Base-by-base conservation (phyloP, 2,329 filamentous ascomycete genomes). In the Colletotrichum acutatum region DNA sequence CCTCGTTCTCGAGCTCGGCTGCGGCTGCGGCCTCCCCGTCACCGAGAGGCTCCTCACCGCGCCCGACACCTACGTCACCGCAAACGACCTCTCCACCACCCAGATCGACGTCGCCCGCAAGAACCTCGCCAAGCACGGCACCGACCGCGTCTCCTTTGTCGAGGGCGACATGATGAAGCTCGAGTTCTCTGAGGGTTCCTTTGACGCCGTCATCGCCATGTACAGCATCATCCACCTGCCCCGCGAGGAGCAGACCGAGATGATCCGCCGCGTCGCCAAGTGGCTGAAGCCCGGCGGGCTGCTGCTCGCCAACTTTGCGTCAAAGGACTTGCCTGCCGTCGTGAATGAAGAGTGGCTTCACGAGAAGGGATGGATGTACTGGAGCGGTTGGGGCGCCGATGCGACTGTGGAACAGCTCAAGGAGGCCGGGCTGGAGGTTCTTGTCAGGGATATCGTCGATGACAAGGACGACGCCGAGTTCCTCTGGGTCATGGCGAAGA, bases 171-270 rank as follows among this genome's bases (percentile, higher is more conserved):
- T 86, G 82, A 80, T 78, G 73, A 69, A 73, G 1, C 79, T 85
- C 5, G 64, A 75, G 2, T 84, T 84, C 63, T 46, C 75, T 0
- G 70, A 74, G 0, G 77, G 57, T 0, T 80, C 80, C 0, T 82
- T 90, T 68, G 84, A 89, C 70, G 87, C 84, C 5, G 83, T 89
- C 1, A 75, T 87, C 1, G 88, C 80, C 0, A 85, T 90, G 76
- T 90, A 89, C 78, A 88, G 85, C 42, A 78, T 91, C 64, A 86
- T 90, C 64, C 89, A 90, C 75, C 82, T 91, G 5, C 87, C 88
- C 1, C 82, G 84, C 6, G 79, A 79, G 1, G 87, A 90, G 76
- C 89, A 90, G 78, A 78, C 74, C 0, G 78, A 78, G 26, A 81
- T 90, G 68, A 75, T 90, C 26, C 49, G 65, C n/a, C 82, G 83